These are phyloP conservation scores for Exsudoporus floridanus DNA, from an alignment of 1,284 basidiomycete species.

Conservation along the genomic window DNA sequence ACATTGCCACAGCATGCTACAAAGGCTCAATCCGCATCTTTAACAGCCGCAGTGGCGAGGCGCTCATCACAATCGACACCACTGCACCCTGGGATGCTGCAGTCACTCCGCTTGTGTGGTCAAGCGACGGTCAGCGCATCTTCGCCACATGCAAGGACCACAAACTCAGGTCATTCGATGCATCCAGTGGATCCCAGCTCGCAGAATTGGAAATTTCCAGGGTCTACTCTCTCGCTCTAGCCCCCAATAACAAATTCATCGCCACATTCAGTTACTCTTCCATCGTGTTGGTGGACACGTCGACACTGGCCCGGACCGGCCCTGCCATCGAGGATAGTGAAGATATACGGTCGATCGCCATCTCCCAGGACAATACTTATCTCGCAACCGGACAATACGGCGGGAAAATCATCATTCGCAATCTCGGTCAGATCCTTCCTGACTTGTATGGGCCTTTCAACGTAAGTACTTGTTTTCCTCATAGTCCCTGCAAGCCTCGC, in stretches of 20 bases:
- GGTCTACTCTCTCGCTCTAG: not conserved
- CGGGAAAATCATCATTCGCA: not conserved
- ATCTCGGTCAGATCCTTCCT: too few species aligned
- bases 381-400: not conserved
- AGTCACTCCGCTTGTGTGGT: not conserved
- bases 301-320: not conserved
- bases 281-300: not conserved
- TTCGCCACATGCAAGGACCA: not conserved
- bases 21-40: accelerated
- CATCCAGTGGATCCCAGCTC: not conserved
- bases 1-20: not conserved
- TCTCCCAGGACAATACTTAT: not conserved
- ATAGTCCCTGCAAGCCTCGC: too few species aligned
- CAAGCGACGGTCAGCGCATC: not conserved
- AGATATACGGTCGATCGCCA: not conserved
- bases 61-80: not conserved
- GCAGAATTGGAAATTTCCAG: not conserved
- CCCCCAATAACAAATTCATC: not conserved
- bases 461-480: not conserved
- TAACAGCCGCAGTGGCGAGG: not conserved
- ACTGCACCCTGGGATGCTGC: accelerated
- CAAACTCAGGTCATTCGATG: not conserved
- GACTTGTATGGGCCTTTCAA: not conserved
- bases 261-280: not conserved
- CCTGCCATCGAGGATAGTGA: not conserved